Conservation (phyloP, 1,284 basidiomycete genomes). For the Moesziomyces sp. region DNA sequence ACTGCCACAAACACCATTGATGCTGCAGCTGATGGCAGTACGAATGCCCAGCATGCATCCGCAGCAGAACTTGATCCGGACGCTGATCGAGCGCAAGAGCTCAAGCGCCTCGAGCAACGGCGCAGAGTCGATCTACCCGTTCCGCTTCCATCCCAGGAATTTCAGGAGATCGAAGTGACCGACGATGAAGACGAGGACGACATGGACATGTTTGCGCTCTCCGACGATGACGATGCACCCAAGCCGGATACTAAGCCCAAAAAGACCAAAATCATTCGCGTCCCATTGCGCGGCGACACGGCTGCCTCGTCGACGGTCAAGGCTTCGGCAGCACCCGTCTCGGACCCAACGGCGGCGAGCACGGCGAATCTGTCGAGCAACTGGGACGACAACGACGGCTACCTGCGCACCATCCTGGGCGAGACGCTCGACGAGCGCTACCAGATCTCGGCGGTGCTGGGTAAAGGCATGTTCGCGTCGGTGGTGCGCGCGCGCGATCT, state of each 20-base stretch:
- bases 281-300: constrained; percentile 23
- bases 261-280: constrained; percentile 53
- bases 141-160: constrained; percentile 50
- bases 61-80: constrained; percentile 53
- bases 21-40: not conserved
- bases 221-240: constrained; percentile 25
- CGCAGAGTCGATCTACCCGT: not conserved
- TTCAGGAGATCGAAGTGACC: constrained; percentile 61
- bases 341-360: constrained; percentile 1
- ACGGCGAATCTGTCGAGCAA: constrained; percentile 70
- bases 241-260: constrained; percentile 16
- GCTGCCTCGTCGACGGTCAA: not conserved
- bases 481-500: constrained; percentile 87
- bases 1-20: not conserved
- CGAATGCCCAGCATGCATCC: constrained; percentile 10
- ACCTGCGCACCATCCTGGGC: constrained; percentile 92
- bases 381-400: constrained; percentile 86
- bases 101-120: constrained; percentile 27
- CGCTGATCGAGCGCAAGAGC: constrained; percentile 38
- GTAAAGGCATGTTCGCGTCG: constrained; percentile 98
- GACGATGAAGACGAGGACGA: constrained; percentile 62
- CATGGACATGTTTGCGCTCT: constrained; percentile 66
- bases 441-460: constrained; percentile 91
- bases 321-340: not conserved
- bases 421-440: constrained; percentile 91